Percentiles rank a stretch among this genome's conserved stretches.
These are phyloP conservation scores for Jackrogersella multiformis DNA, from an alignment of 495 filamentous ascomycete genomes.

Conservation along the genomic window DNA sequence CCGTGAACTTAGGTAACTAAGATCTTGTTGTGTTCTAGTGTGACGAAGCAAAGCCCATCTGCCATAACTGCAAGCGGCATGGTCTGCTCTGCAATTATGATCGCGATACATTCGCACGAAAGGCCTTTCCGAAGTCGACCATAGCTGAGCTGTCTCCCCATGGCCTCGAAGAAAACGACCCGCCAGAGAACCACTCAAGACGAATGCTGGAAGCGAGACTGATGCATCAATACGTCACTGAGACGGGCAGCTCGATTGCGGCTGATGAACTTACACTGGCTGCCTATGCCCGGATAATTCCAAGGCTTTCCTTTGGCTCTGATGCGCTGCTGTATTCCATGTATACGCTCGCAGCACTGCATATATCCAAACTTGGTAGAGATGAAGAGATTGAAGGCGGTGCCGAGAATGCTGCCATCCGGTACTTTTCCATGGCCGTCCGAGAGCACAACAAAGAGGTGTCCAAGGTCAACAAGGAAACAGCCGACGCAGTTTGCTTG, in stretches of 20 bases:
- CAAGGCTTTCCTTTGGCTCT: conserved; percentile 45
- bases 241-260: conserved; percentile 36
- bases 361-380: conserved; percentile 38
- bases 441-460: conserved; percentile 50
- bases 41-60: conserved; percentile 53
- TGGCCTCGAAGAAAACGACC: conserved; percentile 18
- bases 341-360: conserved; percentile 47
- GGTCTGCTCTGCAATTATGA: conserved; percentile 47
- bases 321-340: conserved; percentile 51
- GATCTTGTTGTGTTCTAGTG: conserved; percentile 40
- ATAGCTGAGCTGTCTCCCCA: not conserved
- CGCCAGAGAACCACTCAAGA: conserved; percentile 45
- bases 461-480: conserved; percentile 40
- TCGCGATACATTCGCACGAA: conserved; percentile 26
- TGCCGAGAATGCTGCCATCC: conserved; percentile 41
- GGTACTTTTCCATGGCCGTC: conserved; percentile 48
- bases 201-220: conserved; percentile 50
- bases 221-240: conserved; percentile 48
- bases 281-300: conserved; percentile 31
- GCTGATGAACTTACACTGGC: conserved; percentile 16
- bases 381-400: conserved; percentile 28
- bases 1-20: not conserved
- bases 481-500: conserved; percentile 51
- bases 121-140: conserved; percentile 12
- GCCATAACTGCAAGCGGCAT: conserved; percentile 51